These are phyloP conservation scores for Ustilago esculenta DNA, from an alignment of 1,284 basidiomycete genomes.

Conservation along the genomic window DNA sequence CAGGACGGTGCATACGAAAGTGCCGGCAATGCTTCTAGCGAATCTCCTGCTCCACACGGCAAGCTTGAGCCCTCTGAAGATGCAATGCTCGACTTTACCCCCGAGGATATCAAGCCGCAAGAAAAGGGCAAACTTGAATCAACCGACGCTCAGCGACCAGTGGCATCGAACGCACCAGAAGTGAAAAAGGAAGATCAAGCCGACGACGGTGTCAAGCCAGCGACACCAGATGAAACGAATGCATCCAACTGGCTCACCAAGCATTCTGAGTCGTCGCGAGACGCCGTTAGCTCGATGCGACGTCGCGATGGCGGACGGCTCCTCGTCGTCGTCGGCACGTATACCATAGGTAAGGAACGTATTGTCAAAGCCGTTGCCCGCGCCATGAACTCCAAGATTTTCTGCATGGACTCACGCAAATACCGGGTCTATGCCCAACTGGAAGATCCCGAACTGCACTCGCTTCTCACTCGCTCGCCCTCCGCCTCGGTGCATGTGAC, in stretches of 20 bases:
- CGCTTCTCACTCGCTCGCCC: slow-evolving; percentile 81
- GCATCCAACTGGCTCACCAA: slow-evolving; percentile 45
- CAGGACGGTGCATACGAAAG: slow-evolving; percentile 19
- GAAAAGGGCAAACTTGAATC: background rate
- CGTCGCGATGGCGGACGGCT: slow-evolving; percentile 58
- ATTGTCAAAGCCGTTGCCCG: slow-evolving; percentile 93
- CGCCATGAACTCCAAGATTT: slow-evolving; percentile 84
- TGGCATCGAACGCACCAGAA: background rate
- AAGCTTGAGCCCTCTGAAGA: slow-evolving; percentile 39
- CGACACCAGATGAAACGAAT: slow-evolving; percentile 1
- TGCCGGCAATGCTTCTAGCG: slow-evolving; percentile 2
- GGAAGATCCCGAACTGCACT: slow-evolving; percentile 75
- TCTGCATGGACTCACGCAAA: slow-evolving; percentile 76
- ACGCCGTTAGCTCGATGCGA: slow-evolving; percentile 7
- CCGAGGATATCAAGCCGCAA: background rate
- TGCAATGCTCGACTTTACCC: slow-evolving; percentile 19
- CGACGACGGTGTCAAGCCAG: slow-evolving; percentile 6
- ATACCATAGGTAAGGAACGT: slow-evolving; percentile 96
- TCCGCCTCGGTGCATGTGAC: slow-evolving; percentile 83
- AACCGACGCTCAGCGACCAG: background rate
- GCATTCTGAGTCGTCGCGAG: slow-evolving; percentile 29
- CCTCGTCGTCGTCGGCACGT: slow-evolving; percentile 91
- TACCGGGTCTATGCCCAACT: slow-evolving; percentile 59
- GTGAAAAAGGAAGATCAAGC: slow-evolving; percentile 16
- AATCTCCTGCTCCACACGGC: slow-evolving; percentile 11